Percentiles rank a stretch among this genome's conserved stretches.
Conservation (phyloP, 305 asterid species). For the Fraxinus floribunda region DNA sequence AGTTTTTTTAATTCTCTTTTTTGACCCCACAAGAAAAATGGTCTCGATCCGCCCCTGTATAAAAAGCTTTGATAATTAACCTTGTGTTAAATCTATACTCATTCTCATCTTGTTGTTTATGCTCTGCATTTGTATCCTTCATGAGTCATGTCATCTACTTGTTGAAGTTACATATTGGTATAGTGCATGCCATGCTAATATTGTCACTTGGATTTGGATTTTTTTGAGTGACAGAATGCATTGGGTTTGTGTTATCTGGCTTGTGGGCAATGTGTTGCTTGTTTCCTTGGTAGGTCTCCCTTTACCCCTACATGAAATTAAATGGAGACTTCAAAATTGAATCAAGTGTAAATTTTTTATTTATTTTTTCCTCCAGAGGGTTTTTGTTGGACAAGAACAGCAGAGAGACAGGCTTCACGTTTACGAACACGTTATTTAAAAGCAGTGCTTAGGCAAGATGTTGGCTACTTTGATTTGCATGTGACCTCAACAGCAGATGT, state of each 20-base stretch:
- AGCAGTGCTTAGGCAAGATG: slow-evolving; percentile 94
- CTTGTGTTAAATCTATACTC: neutral
- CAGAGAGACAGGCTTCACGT: slow-evolving; percentile 86
- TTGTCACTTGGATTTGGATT: neutral
- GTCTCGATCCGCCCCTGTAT: neutral
- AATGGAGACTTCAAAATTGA: neutral
- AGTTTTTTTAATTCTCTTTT: no score
- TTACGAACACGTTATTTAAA: slow-evolving; percentile 66
- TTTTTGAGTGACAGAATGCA: slow-evolving; percentile 53
- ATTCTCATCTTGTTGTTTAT: neutral
- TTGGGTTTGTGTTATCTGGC: slow-evolving; percentile 78
- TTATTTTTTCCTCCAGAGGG: slow-evolving; percentile 52
- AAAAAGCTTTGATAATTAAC: neutral
- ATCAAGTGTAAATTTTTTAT: slow-evolving; percentile 21
- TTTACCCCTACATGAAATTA: neutral
- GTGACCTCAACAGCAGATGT: slow-evolving; percentile 91
- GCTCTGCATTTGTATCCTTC: neutral
- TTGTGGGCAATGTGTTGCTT: slow-evolving; percentile 67
- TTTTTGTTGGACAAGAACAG: slow-evolving; percentile 96
- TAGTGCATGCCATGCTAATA: neutral
- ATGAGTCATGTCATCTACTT: neutral
- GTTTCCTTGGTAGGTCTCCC: slow-evolving; percentile 52
- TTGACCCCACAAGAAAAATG: no score
- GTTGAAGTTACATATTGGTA: neutral
- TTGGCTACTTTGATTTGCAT: slow-evolving; percentile 86